Evolutionary conservation across 768 basidiomycete genomes (phyloP).

Genomic region (Suillus tomentosus): DNA sequence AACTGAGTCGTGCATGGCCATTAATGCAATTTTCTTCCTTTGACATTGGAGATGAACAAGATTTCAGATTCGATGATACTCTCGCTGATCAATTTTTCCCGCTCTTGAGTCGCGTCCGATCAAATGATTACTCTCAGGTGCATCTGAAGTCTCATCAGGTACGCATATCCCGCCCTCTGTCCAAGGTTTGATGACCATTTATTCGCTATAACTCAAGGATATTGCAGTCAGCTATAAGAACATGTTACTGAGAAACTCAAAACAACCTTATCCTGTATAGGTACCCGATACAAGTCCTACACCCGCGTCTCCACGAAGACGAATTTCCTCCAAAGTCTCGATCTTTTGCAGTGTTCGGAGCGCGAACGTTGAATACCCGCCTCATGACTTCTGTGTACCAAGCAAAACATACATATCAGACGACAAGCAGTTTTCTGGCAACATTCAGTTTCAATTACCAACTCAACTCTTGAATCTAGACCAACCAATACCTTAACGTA

Average conservation of each 20-base stretch:
- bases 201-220: neutral
- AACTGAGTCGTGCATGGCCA: neutral
- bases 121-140: neutral
- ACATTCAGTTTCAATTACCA: slow-evolving; percentile 1
- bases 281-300: neutral
- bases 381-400: neutral
- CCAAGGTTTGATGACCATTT: neutral
- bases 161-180: neutral
- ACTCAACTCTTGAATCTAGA: neutral
- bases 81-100: neutral
- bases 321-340: neutral
- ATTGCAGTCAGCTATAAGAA: neutral
- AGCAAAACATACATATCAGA: neutral
- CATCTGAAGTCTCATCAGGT: neutral
- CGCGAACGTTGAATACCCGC: neutral
- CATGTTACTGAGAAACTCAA: neutral
- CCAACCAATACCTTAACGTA: slow-evolving; percentile 8
- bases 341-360: neutral
- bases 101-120: neutral
- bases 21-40: neutral
- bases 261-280: neutral
- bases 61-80: neutral
- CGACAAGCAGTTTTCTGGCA: neutral
- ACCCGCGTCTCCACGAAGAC: neutral
- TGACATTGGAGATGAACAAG: neutral